Evolutionary conservation across 768 basidiomycete species (phyloP).

Genomic region (Pleurotus sapidus): DNA sequence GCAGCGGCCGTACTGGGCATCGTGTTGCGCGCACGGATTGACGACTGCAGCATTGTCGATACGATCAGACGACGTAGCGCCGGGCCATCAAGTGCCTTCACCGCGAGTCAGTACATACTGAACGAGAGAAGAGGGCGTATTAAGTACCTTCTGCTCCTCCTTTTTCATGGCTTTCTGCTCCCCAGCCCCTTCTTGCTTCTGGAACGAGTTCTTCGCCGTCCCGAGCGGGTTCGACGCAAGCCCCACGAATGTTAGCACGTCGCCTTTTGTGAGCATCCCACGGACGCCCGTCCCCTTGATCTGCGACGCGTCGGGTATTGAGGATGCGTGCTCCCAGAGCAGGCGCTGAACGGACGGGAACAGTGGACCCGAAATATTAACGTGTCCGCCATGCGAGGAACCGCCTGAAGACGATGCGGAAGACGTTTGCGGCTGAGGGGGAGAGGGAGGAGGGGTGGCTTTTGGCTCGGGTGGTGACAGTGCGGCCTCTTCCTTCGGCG

Average conservation of each 20-base stretch:
- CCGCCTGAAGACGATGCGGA: conserved; percentile 17
- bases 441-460: conserved; percentile 22
- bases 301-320: conserved; percentile 43
- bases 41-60: conserved; percentile 51
- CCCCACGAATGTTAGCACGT: conserved; percentile 84
- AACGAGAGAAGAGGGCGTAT: not conserved
- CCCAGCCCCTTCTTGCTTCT: conserved; percentile 25
- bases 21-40: conserved; percentile 46
- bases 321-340: conserved; percentile 60
- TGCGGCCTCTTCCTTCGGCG: conserved; percentile 42
- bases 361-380: conserved; percentile 63
- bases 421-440: conserved; percentile 14
- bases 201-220: conserved; percentile 53
- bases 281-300: conserved; percentile 89
- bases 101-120: not conserved
- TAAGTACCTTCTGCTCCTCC: conserved; percentile 18
- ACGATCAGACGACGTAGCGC: conserved; percentile 67
- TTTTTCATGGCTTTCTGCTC: conserved; percentile 28
- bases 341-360: conserved; percentile 91
- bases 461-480: conserved; percentile 23
- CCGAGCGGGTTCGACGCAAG: conserved; percentile 77
- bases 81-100: conserved; percentile 57
- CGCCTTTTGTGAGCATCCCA: conserved; percentile 96
- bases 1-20: conserved; percentile 41
- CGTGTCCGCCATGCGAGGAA: conserved; percentile 26